Evolutionary conservation across 352 stramenopile genomes (phyloP).

Genomic region (Blastocystis sp.): DNA sequence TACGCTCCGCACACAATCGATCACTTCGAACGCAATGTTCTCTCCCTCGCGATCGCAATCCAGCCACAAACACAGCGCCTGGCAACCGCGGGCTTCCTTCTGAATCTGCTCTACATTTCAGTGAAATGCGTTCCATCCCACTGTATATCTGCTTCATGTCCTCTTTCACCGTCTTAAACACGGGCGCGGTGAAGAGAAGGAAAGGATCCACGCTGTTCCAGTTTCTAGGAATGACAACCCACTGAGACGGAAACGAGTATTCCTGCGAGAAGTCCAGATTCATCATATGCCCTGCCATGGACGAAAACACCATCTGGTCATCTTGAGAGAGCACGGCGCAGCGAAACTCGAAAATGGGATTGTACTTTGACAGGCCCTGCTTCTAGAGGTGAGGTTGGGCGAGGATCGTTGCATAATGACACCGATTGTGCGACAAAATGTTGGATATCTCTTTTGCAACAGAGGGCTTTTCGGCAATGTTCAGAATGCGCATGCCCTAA

Average conservation of each 20-base stretch:
- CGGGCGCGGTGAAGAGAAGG: slow-evolving; percentile 86
- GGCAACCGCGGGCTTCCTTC: slow-evolving; percentile 77
- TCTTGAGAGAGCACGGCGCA: slow-evolving; percentile 79
- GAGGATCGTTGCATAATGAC: slow-evolving; percentile 68
- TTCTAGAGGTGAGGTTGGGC: slow-evolving; percentile 74
- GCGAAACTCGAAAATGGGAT: slow-evolving; percentile 86
- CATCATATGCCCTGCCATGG: slow-evolving; percentile 95
- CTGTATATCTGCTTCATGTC: slow-evolving; percentile 84
- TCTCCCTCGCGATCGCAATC: slow-evolving; percentile 99
- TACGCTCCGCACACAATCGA: slow-evolving; percentile 79
- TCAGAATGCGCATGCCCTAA: slow-evolving; percentile 76
- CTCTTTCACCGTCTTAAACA: slow-evolving; percentile 83
- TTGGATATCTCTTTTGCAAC: slow-evolving; percentile 92
- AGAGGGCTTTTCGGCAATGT: slow-evolving; percentile 98
- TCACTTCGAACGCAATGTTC: slow-evolving; percentile 95
- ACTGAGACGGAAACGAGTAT: slow-evolving; percentile 70
- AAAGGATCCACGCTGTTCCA: slow-evolving; percentile 88
- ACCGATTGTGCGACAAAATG: slow-evolving; percentile 81
- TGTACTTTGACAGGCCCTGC: slow-evolving; percentile 77
- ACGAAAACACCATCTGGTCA: slow-evolving; percentile 89
- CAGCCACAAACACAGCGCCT: slow-evolving; percentile 92
- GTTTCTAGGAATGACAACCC: slow-evolving; percentile 75
- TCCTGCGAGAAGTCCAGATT: slow-evolving; percentile 89
- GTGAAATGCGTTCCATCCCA: slow-evolving; percentile 48
- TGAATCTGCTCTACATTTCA: slow-evolving; percentile 75